Evolutionary conservation across 768 basidiomycete species (phyloP).

Genomic region (Pleurotus eryngii): DNA sequence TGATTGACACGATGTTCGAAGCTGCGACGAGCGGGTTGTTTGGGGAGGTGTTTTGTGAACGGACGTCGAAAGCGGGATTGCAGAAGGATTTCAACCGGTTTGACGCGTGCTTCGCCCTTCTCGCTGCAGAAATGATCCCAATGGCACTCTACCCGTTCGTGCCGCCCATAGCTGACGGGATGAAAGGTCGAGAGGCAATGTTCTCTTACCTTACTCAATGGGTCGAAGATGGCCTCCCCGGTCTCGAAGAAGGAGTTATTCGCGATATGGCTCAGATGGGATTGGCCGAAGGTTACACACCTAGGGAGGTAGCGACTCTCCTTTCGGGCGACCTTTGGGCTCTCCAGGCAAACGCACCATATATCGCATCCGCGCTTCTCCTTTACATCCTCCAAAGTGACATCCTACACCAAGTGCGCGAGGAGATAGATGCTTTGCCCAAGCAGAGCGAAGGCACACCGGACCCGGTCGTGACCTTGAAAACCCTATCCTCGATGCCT

Average conservation of each 20-base stretch:
- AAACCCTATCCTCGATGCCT: slow-evolving; percentile 2
- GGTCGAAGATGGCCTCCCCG: not conserved
- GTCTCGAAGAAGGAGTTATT: slow-evolving; percentile 4
- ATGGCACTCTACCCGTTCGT: not conserved
- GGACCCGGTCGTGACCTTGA: not conserved
- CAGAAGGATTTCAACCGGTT: not conserved
- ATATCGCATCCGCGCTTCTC: not conserved
- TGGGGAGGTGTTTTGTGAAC: slow-evolving; percentile 4
- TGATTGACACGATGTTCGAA: slow-evolving; percentile 5
- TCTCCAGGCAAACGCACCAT: slow-evolving; percentile 3
- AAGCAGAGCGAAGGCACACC: not conserved
- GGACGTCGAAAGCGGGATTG: not conserved
- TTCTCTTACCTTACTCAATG: not conserved
- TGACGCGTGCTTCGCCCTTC: slow-evolving; percentile 1
- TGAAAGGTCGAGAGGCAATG: not conserved
- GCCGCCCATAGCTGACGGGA: not conserved
- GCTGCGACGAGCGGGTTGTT: slow-evolving; percentile 1
- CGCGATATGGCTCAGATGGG: not conserved
- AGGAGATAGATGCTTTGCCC: slow-evolving; percentile 8
- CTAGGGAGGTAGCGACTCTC: not conserved
- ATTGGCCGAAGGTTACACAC: not conserved
- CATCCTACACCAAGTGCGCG: slow-evolving; percentile 1
- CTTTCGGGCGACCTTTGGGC: slow-evolving; percentile 5
- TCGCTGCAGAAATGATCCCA: slow-evolving; percentile 1
- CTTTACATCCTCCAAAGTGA: slow-evolving; percentile 4